Base-by-base conservation (phyloP, 805 yeast species). In the Cyberlindnera euphorbiiphila region DNA sequence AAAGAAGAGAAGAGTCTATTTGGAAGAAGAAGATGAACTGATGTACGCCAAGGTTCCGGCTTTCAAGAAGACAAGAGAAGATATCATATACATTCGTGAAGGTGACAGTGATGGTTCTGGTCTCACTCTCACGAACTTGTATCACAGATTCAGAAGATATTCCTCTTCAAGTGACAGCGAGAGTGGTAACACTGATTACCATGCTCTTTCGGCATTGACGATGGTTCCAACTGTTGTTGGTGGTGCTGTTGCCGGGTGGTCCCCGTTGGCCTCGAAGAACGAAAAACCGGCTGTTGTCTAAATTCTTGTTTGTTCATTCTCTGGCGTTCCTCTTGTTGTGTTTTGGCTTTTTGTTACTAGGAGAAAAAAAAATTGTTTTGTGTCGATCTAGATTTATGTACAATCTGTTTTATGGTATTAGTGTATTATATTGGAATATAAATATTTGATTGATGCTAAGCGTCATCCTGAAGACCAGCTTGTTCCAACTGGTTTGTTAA, bases 231-330 rank as follows among this genome's bases (percentile, higher is more conserved):
- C 74, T 13, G 63, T 72, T 37, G 76, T 74, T 9, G 76, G 77
- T 20, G 79, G 79, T 25, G 78, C 79, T 5, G 68, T 74, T 29
- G 78, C 76, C 12, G 79, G 79, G 6, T 69, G 74, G 73, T 59
- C 64, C 6, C 50, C 50, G n/a, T 22, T 45, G 33, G 37, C 46
- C 6, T 19, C 41, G 12, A 16, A 27, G 12, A 5, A 32, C 25
- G 37, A 32, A 15, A 24, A 29, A 17, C n/a, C n/a, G n/a, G n/a
- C n/a, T n/a, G n/a, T n/a, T n/a, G n/a, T n/a, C n/a, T n/a, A n/a
- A n/a, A n/a, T n/a, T n/a, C n/a, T n/a, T n/a, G n/a, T n/a, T n/a
- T n/a, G n/a, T n/a, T n/a, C n/a, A n/a, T n/a, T n/a, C n/a, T n/a
- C n/a, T n/a, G n/a, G n/a, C n/a, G n/a, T n/a, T n/a, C n/a, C n/a